phyloP scores from a whole-genome alignment of 495 filamentous ascomycete genomes.

The Aspergillus affinis region DNA sequence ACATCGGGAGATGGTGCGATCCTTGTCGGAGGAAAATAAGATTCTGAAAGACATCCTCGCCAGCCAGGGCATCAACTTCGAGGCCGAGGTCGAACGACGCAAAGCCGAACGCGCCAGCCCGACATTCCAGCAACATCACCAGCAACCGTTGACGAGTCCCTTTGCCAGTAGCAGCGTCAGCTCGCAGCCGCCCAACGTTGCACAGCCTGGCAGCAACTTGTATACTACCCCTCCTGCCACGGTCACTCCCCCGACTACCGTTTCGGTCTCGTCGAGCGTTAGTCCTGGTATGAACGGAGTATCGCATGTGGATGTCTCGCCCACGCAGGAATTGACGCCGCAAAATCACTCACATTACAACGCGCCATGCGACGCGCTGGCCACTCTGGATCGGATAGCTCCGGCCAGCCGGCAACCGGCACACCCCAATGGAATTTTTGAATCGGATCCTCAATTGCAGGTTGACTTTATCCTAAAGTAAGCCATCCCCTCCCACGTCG shows the following conservation, averaged over 20 bases:
- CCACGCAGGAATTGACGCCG: conserved; percentile 31
- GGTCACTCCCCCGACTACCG: conserved; percentile 31
- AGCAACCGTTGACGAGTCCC: conserved; percentile 22
- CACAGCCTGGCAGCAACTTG: conserved; percentile 25
- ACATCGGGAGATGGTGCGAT: conserved; percentile 42
- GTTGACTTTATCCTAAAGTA: conserved; percentile 98
- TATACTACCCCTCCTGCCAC: conserved; percentile 42
- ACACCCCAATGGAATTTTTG: conserved; percentile 60
- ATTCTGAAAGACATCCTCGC: conserved; percentile 72
- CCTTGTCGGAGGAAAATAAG: conserved; percentile 61
- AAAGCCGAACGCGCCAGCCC: conserved; percentile 32
- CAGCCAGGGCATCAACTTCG: conserved; percentile 66
- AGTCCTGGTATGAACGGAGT: conserved; percentile 34
- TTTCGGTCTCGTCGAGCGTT: conserved; percentile 34
- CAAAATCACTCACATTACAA: conserved; percentile 33
- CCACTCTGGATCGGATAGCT: conserved; percentile 33
- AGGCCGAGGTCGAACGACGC: conserved; percentile 40
- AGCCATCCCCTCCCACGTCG: conserved; percentile 36
- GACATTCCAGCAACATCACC: conserved; percentile 13
- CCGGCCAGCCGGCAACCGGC: conserved; percentile 30
- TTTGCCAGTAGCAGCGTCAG: conserved; percentile 36
- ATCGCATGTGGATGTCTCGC: conserved; percentile 37
- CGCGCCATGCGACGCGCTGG: conserved; percentile 31
- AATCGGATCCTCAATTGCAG: conserved; percentile 72
- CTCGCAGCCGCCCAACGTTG: conserved; percentile 31